Evolutionary conservation across 331 rosid species (phyloP).

Genomic region (Acacia pycnantha): DNA sequence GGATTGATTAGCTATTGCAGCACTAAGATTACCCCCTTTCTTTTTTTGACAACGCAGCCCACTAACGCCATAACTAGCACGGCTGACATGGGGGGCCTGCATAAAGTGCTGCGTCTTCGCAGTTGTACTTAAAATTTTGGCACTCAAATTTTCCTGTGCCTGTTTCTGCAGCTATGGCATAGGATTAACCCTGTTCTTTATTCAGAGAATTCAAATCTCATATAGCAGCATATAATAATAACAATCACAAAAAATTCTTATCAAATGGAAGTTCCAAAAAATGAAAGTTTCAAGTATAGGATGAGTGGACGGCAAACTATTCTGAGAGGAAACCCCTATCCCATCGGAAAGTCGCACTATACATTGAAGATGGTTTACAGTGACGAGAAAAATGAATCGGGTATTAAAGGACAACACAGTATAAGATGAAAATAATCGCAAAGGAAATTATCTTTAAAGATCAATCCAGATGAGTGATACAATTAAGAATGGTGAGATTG

Average conservation of each 20-base stretch:
- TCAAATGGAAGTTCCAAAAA: neutral
- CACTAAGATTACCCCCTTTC: neutral
- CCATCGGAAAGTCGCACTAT: neutral
- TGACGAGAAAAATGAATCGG: neutral
- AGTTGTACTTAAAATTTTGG: neutral
- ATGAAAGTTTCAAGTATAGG: neutral
- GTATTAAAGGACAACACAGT: neutral
- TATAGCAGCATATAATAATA: neutral
- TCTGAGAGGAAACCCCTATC: neutral
- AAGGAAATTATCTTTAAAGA: neutral
- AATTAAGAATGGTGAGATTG: slow-evolving; percentile 8
- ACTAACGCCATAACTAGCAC: neutral
- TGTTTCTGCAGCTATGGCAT: neutral
- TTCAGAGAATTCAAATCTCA: neutral
- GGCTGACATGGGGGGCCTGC: neutral
- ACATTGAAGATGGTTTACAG: neutral
- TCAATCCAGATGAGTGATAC: neutral
- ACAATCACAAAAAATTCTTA: neutral
- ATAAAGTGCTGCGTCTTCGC: neutral
- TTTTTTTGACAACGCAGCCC: neutral
- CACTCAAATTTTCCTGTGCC: neutral
- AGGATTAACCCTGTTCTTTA: neutral
- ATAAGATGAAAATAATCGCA: neutral
- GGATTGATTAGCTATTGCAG: neutral
- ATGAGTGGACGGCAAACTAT: neutral